Percentiles rank a stretch among this genome's conserved stretches.
Evolutionary conservation across 148 eudicot genomes (phyloP).

Genomic region (Silene uniflora): DNA sequence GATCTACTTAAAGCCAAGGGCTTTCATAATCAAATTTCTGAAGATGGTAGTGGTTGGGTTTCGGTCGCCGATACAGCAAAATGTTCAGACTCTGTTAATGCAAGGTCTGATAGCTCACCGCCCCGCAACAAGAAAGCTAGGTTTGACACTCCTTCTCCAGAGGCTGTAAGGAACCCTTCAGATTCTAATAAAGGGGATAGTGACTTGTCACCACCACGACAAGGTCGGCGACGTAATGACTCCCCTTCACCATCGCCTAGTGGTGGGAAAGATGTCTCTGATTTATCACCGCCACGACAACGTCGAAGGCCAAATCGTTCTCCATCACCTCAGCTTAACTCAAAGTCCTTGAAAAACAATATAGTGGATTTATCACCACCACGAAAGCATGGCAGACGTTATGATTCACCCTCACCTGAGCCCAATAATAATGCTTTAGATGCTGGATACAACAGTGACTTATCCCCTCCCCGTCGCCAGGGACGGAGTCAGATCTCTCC

Average conservation of each 20-base stretch:
- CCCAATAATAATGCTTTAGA: constrained; percentile 13
- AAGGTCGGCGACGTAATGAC: constrained; percentile 24
- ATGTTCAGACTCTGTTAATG: constrained; percentile 16
- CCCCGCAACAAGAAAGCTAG: constrained; percentile 42
- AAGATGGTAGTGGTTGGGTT: constrained; percentile 99
- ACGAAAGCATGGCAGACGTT: constrained; percentile 29
- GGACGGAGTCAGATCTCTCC: constrained; percentile 8
- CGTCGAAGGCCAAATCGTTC: constrained; percentile 31
- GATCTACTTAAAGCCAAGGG: constrained; percentile 56
- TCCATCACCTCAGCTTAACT: constrained; percentile 33
- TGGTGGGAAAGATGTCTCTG: constrained; percentile 3
- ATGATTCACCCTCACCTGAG: constrained; percentile 36
- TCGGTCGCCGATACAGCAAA: constrained; percentile 47
- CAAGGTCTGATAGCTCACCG: constrained; percentile 47
- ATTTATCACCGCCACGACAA: constrained; percentile 37
- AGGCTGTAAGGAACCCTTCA: constrained; percentile 21
- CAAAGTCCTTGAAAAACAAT: not conserved
- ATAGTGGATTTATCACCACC: constrained; percentile 42
- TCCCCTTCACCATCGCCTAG: constrained; percentile 27
- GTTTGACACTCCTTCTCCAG: constrained; percentile 51
- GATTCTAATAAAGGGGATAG: constrained; percentile 28
- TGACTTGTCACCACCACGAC: constrained; percentile 52
- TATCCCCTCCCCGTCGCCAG: constrained; percentile 41
- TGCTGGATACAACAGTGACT: constrained; percentile 25
- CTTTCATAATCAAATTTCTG: constrained; percentile 65